A percentile compares a stretch with the other conserved stretches of the same genome.
Evolutionary conservation across 139 green algal species (phyloP).

Genomic region (Desmodesmus armatus): DNA sequence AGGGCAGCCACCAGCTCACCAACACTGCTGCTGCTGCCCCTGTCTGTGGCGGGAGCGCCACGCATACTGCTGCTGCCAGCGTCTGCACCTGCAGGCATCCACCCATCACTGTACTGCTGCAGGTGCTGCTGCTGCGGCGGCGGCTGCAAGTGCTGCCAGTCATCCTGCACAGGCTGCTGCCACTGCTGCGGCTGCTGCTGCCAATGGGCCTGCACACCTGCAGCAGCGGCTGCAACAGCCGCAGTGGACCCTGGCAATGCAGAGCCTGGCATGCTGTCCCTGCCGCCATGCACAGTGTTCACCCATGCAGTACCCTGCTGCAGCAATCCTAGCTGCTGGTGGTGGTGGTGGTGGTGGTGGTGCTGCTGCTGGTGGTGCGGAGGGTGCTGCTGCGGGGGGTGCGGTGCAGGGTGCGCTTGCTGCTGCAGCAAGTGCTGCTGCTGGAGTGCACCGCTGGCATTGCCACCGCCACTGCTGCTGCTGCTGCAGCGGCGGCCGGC

Average conservation of each 20-base stretch:
- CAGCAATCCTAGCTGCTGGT: neutral
- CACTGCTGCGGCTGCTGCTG: neutral
- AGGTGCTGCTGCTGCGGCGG: neutral
- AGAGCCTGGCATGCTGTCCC: neutral
- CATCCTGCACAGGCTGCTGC: neutral
- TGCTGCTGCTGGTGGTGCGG: neutral
- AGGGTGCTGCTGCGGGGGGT: neutral
- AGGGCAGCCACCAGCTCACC: conserved; percentile 6
- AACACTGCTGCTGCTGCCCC: neutral
- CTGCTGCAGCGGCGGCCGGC: too few species aligned
- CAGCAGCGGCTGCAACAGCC: neutral
- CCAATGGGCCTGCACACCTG: neutral
- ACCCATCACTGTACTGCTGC: neutral
- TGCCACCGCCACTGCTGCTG: neutral
- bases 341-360: neutral
- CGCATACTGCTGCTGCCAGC: neutral
- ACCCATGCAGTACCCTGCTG: too few species aligned
- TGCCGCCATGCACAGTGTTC: neutral
- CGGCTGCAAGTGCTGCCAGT: neutral
- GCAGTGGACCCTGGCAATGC: too few species aligned
- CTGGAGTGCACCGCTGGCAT: neutral
- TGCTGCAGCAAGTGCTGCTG: neutral
- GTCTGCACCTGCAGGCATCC: neutral
- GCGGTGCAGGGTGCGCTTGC: neutral
- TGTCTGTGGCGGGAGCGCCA: neutral